Evolutionary conservation across 2,329 filamentous ascomycete genomes (phyloP).

Genomic region (Akanthomyces uredinophilus): DNA sequence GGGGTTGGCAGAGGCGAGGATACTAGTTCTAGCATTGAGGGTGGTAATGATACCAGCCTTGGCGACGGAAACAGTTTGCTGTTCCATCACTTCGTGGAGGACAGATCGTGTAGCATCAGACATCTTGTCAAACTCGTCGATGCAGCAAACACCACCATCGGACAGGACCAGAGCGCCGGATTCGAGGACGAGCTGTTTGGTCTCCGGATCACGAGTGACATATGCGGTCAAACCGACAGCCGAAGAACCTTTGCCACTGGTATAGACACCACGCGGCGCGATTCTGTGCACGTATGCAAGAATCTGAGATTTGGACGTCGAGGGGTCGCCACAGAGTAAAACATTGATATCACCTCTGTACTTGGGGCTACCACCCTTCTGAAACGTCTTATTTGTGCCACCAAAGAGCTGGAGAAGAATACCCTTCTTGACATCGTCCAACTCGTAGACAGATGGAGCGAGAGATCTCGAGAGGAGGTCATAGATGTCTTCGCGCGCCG

Average conservation of each 20-base stretch:
- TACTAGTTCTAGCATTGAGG: conserved; percentile 89
- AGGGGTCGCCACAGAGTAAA: conserved; percentile 92
- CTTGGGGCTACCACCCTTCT: conserved; percentile 90
- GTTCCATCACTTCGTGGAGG: conserved; percentile 84
- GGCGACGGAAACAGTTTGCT: conserved; percentile 78
- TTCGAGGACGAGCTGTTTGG: conserved; percentile 73
- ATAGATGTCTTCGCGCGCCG: conserved; percentile 79
- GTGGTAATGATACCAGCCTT: conserved; percentile 97
- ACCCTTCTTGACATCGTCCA: conserved; percentile 98
- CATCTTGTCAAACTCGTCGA: conserved; percentile 86
- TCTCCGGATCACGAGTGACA: conserved; percentile 75
- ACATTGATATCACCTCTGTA: conserved; percentile 98
- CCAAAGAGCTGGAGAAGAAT: conserved; percentile 95
- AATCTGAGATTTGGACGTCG: conserved; percentile 92
- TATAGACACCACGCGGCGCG: conserved; percentile 80
- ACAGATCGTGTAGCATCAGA: conserved; percentile 72
- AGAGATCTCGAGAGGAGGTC: conserved; percentile 86
- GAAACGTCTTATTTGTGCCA: conserved; percentile 95
- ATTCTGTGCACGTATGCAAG: conserved; percentile 96
- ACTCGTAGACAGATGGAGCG: conserved; percentile 92
- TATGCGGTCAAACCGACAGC: conserved; percentile 78
- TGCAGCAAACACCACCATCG: conserved; percentile 78
- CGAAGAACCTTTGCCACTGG: conserved; percentile 74
- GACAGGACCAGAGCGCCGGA: conserved; percentile 74
- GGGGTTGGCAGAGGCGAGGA: conserved; percentile 93